Base-by-base conservation (phyloP, 306 rosid species). In the Quercus bicolor region DNA sequence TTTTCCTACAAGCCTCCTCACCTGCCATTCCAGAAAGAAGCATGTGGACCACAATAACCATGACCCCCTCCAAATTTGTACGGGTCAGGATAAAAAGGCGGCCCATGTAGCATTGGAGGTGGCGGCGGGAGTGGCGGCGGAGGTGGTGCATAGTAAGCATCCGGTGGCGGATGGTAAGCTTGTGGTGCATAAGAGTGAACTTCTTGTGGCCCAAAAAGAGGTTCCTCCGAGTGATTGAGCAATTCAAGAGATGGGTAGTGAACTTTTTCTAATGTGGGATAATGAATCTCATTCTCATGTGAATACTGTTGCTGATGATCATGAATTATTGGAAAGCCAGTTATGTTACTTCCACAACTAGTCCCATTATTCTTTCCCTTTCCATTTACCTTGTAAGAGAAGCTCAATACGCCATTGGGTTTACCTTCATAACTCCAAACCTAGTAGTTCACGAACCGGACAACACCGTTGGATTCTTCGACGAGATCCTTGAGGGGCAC, bases 331-430 rank as follows among this genome's bases (percentile, higher is more conserved):
- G 88, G 84, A 68, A 84, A 87, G 2, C 88, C 88, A 1, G 86
- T 79, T 37, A 37, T 37, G 43, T 37, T 7, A 37, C 43, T 37
- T 37, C 43, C 43, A 37, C 43, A 37, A 73, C 13, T 52, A 53
- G 3, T n/a, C 23, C 23, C 18, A 29, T 20, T 23, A 24, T 60
- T n/a, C 10, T 33, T 1, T 1, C 23, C 21, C 76, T 72, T 52
- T 3, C 70, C 81, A 1, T 61, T 82, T 73, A 78, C 53, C 20
- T 19, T 80, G 66, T 84, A 86, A 31, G 88, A 82, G 65, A 88
- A 88, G 82, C 74, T 64, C 77, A 89, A 79, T 24, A 82, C 73
- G 28, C 92, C 92, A 16, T 89, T 89, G 40, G 90, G 79, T 23
- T 66, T 86, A 0, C 90, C 90, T 0, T 89, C 90, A 5, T 2